Evolutionary conservation across 202 grass and related monocot species (phyloP).

Genomic region (Setaria italica): DNA sequence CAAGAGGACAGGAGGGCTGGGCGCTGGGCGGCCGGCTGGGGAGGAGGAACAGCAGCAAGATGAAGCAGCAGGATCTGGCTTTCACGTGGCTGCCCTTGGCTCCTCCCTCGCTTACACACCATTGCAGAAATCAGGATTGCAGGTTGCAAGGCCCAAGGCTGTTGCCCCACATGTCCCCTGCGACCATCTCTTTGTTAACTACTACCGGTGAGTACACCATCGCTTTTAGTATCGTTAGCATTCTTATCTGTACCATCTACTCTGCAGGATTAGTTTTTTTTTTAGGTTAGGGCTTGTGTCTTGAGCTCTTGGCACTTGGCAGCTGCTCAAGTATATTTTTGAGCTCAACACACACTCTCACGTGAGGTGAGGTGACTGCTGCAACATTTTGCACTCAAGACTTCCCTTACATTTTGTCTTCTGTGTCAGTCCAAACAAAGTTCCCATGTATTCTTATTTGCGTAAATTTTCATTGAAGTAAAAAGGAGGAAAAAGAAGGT

Average conservation of each 20-base stretch:
- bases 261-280: slow-evolving; percentile 16
- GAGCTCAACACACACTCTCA: not conserved
- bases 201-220: slow-evolving; percentile 19
- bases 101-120: not conserved
- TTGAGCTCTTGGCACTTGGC: slow-evolving; percentile 18
- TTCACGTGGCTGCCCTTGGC: slow-evolving; percentile 52
- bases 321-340: not conserved
- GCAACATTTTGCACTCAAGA: not conserved
- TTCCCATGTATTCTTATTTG: not conserved
- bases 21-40: slow-evolving; percentile 30
- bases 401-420: not conserved
- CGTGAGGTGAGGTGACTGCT: slow-evolving; percentile 3
- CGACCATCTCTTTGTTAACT: slow-evolving; percentile 49
- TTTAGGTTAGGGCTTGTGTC: slow-evolving; percentile 3
- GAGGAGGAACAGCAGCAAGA: slow-evolving; percentile 6
- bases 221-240: slow-evolving; percentile 27
- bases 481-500: too few species aligned
- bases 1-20: slow-evolving; percentile 10
- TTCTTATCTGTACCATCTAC: slow-evolving; percentile 25
- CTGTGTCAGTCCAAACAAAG: not conserved
- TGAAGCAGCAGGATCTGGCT: slow-evolving; percentile 31
- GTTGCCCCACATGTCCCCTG: slow-evolving; percentile 47
- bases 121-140: slow-evolving; percentile 23
- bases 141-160: slow-evolving; percentile 45
- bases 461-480: not conserved